Evolutionary conservation across 495 filamentous ascomycete species (phyloP), one percentile per base, ranked within the genome.

Genomic region (Trichocladium uniseriatum): DNA sequence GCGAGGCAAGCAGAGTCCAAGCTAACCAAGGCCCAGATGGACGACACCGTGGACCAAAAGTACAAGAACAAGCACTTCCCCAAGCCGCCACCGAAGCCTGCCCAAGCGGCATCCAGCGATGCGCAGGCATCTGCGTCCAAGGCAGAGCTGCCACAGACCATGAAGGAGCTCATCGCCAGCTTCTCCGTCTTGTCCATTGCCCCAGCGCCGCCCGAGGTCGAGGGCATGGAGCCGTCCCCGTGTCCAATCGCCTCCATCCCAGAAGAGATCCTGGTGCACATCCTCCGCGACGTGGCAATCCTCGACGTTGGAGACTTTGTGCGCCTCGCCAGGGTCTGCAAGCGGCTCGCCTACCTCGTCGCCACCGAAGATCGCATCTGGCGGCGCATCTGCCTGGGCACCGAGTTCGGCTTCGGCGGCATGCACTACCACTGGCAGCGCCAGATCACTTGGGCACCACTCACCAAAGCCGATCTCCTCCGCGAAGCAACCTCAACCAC

Each of bases 51-150:
- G 29, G 88, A 96, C 66, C 79, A 87, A 54, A 75, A 78, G 35
- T 98, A 95, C 69, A 84, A 83, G 53, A 80, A 84, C 54, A 96
- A 98, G 69, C 82, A 96, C 69, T 98, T 90, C 59, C 84, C 82
- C 0, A 75, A 82, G 10, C 51, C 56, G 19, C 75, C 73, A 50
- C 53, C 54, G 9, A 71, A 65, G 34, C 53, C 60, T 3, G 38
- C 59, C 3, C 34, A 35, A 1, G 36, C 34, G 20, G 74, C 34
- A 63, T 73, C 48, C 46, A 29, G 59, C 9, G 39, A 18, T 5
- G 45, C n/a, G 6, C 11, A 28, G 40, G 5, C 31, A 16, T 24
- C 38, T 5, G 14, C 38, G 5, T 4, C 36, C 2, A 34, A 48
- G 29, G 3, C 34, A 2, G 46, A 44, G 10, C 45, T 60, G 22